phyloP scores from a whole-genome alignment of 306 rosid genomes.

The Boehmeria nivea region DNA sequence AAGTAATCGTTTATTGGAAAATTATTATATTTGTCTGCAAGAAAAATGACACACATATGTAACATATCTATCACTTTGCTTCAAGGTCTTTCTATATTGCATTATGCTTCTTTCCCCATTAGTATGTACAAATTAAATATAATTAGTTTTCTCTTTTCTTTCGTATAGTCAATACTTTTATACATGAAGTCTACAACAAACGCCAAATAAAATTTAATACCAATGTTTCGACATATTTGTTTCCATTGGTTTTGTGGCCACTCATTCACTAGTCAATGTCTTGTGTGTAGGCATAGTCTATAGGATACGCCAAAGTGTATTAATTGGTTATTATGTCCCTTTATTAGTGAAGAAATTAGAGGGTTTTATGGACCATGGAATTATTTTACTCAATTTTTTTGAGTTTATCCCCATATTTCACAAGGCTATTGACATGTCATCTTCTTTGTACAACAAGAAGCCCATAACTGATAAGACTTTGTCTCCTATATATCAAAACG shows the following conservation, averaged over 20 bases:
- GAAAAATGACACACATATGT: neutral
- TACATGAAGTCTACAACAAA: slow-evolving; percentile 15
- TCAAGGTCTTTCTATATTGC: neutral
- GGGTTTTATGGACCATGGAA: neutral
- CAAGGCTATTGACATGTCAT: slow-evolving; percentile 6
- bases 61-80: neutral
- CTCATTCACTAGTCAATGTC: slow-evolving; percentile 10
- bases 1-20: neutral
- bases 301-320: slow-evolving; percentile 1
- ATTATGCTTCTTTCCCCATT: neutral
- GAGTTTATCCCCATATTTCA: neutral
- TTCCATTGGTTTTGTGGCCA: neutral
- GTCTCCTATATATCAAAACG: too few relatives aligned
- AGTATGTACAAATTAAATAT: neutral
- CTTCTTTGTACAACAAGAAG: neutral
- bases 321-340: slow-evolving; percentile 6
- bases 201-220: slow-evolving; percentile 9
- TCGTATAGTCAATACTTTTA: neutral
- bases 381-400: neutral
- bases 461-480: neutral
- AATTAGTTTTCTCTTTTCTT: neutral
- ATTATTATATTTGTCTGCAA: neutral
- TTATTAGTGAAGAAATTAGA: slow-evolving; percentile 1
- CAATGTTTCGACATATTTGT: slow-evolving; percentile 1
- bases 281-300: neutral